Evolutionary conservation across 2,329 filamentous ascomycete genomes (phyloP).

Genomic region (Neonectria coccinea): DNA sequence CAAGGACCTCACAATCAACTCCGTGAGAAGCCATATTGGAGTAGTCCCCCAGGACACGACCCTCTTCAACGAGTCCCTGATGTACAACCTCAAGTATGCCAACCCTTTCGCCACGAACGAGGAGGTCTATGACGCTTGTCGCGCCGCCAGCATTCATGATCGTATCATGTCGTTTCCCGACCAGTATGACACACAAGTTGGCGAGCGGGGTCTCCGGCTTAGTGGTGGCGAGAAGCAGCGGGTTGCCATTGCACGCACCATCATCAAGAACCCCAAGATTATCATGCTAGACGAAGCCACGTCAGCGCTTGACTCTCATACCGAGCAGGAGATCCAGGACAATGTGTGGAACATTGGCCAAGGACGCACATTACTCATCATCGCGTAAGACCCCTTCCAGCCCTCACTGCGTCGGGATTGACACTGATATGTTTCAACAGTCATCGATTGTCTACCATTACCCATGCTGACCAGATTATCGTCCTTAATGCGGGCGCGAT

Average conservation of each 20-base stretch:
- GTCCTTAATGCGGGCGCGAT: constrained; percentile 83
- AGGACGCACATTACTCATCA: constrained; percentile 92
- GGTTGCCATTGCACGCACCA: constrained; percentile 91
- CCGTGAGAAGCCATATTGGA: constrained; percentile 89
- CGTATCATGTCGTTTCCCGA: constrained; percentile 91
- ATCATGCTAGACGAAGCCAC: constrained; percentile 96
- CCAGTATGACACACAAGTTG: constrained; percentile 88
- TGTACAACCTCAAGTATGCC: constrained; percentile 95
- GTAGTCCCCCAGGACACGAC: constrained; percentile 98
- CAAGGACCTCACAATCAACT: constrained; percentile 89
- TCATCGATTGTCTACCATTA: constrained; percentile 87
- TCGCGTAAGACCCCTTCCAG: constrained; percentile 73
- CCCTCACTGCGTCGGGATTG: background rate
- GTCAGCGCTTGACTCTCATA: constrained; percentile 90
- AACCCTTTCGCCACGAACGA: constrained; percentile 84
- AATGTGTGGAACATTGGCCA: constrained; percentile 84
- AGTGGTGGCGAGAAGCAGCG: constrained; percentile 95
- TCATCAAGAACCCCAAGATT: constrained; percentile 90
- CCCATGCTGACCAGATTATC: constrained; percentile 85
- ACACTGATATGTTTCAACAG: constrained; percentile 51
- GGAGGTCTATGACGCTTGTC: constrained; percentile 84
- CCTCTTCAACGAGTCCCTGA: constrained; percentile 91
- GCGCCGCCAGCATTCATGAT: constrained; percentile 90
- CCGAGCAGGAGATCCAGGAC: constrained; percentile 91
- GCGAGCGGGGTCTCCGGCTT: constrained; percentile 86